phyloP scores from a whole-genome alignment of 148 eudicot genomes.

The Euryodendron excelsum region DNA sequence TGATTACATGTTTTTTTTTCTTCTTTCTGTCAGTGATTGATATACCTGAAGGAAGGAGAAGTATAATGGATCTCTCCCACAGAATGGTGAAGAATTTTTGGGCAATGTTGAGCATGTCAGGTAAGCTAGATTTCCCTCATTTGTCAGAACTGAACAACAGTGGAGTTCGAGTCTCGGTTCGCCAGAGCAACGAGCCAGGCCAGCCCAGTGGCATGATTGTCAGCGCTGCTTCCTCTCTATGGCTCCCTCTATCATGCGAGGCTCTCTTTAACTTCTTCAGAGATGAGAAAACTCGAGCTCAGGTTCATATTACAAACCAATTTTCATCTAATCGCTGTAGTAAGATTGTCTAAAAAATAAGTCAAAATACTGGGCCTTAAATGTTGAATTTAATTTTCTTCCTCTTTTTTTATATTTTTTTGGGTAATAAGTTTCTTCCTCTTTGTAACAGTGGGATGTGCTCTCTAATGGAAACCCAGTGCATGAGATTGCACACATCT shows the following conservation, averaged over 20 bases:
- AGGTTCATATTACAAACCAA: slow-evolving; percentile 31
- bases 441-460: slow-evolving; percentile 49
- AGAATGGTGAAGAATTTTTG: slow-evolving; percentile 50
- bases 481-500: slow-evolving; percentile 26
- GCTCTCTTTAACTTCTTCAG: slow-evolving; percentile 41
- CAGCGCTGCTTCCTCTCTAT: slow-evolving; percentile 36
- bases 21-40: slow-evolving; percentile 13
- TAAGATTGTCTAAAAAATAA: too few relatives aligned
- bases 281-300: slow-evolving; percentile 33
- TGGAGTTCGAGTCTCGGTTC: slow-evolving; percentile 27
- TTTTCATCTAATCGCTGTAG: too few relatives aligned
- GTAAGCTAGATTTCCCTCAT: slow-evolving; percentile 17
- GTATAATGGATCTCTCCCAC: slow-evolving; percentile 40
- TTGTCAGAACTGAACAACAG: slow-evolving; percentile 21
- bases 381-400: neutral
- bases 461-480: slow-evolving; percentile 34
- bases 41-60: slow-evolving; percentile 32
- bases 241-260: slow-evolving; percentile 50
- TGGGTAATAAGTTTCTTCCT: neutral
- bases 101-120: slow-evolving; percentile 35
- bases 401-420: neutral
- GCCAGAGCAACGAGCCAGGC: slow-evolving; percentile 24
- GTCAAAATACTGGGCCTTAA: neutral
- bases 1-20: neutral
- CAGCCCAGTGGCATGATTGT: slow-evolving; percentile 37